Evolutionary conservation across 306 rosid species (phyloP).

Genomic region (Prunus armeniaca): DNA sequence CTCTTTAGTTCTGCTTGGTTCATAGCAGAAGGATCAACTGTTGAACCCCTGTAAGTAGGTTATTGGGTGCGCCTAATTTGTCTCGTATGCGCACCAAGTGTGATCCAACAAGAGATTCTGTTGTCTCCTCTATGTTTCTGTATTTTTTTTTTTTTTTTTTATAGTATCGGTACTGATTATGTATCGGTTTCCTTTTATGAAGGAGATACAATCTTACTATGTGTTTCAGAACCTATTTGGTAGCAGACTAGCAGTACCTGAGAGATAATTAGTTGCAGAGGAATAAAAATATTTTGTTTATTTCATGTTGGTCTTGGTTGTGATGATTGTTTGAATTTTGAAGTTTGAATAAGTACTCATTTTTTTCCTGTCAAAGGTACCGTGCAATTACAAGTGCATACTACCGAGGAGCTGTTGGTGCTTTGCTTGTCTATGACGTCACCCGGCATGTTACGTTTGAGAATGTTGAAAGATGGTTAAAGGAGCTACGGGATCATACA

Average conservation of each 20-base stretch:
- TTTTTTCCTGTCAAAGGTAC: constrained; percentile 30
- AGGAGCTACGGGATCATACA: constrained; percentile 64
- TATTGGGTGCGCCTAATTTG: neutral
- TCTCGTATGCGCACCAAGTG: neutral
- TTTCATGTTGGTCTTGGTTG: neutral
- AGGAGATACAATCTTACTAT: neutral
- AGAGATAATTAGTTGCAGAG: neutral
- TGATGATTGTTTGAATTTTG: neutral
- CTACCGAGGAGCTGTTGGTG: constrained; percentile 59
- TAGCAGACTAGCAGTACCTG: neutral
- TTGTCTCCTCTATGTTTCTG: neutral
- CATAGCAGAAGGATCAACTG: neutral
- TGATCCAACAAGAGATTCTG: neutral
- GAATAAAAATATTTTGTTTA: neutral
- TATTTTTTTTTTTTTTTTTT: neutral
- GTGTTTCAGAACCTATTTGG: neutral
- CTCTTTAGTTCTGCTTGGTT: neutral
- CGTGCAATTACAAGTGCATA: constrained; percentile 64
- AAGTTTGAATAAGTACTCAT: neutral
- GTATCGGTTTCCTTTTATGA: neutral
- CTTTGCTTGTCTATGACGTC: constrained; percentile 56
- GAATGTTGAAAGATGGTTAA: constrained; percentile 61
- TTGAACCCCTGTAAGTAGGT: neutral
- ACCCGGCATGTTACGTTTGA: constrained; percentile 53
- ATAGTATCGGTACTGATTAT: neutral